Conservation (phyloP, 805 yeast species). For the Candida pseudofarinosa region DNA sequence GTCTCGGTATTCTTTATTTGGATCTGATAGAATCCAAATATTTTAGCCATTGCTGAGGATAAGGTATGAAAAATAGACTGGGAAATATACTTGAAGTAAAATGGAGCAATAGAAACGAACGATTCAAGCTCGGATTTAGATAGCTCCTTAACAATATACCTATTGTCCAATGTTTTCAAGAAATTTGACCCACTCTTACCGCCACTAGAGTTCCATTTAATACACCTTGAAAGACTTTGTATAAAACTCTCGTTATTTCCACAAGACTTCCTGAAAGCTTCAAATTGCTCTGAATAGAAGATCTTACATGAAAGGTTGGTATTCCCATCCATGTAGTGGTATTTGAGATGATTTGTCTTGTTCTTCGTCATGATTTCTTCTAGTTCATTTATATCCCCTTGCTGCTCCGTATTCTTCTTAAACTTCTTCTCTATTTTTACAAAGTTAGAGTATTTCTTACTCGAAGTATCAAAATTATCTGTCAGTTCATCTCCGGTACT, state of each 20-base stretch:
- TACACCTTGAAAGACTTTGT: constrained; percentile 88
- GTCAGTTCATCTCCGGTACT: constrained; percentile 6
- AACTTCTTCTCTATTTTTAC: constrained; percentile 40
- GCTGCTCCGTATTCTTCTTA: constrained; percentile 23
- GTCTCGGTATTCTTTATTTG: constrained; percentile 76
- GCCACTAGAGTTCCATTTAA: constrained; percentile 93
- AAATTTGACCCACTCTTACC: constrained; percentile 97
- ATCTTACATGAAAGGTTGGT: constrained; percentile 87
- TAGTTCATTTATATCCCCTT: constrained; percentile 31
- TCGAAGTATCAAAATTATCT: constrained; percentile 22
- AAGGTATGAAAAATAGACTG: constrained; percentile 92
- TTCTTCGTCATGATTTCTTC: constrained; percentile 74
- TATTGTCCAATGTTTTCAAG: constrained; percentile 84
- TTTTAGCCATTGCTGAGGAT: constrained; percentile 91
- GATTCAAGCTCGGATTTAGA: constrained; percentile 88
- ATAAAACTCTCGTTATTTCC: constrained; percentile 71
- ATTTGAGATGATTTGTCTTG: constrained; percentile 85
- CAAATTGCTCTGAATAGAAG: constrained; percentile 94
- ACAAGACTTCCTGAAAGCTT: constrained; percentile 84
- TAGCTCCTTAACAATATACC: constrained; percentile 85
- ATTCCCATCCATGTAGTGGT: constrained; percentile 83
- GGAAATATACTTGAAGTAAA: constrained; percentile 92
- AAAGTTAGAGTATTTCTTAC: constrained; percentile 34
- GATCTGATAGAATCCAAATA: constrained; percentile 93
- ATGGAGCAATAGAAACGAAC: constrained; percentile 92